A percentile compares a stretch with the other conserved stretches of the same genome.
Conservation (phyloP, 192 early-diverging fungal genomes). For the Umbelopsis sp. region DNA sequence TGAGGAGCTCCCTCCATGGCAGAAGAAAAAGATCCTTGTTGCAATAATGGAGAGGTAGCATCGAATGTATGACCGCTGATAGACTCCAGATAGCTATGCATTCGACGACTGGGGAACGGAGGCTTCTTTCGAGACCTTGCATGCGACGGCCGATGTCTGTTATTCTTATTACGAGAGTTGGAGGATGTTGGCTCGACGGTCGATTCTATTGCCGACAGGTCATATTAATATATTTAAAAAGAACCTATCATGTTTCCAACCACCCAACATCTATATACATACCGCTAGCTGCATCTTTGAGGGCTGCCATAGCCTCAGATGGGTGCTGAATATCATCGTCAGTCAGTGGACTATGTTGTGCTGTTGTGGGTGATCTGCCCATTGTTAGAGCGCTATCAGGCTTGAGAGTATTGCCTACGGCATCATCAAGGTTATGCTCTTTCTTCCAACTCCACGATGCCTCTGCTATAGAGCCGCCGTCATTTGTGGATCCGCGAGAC, state of each 20-base stretch:
- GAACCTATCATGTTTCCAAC: background rate
- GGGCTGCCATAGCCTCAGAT: constrained; percentile 40
- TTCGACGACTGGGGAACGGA: background rate
- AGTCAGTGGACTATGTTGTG: background rate
- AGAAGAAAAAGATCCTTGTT: background rate
- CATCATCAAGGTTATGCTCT: background rate
- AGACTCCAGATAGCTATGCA: constrained; percentile 5
- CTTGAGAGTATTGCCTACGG: background rate
- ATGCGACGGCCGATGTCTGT: background rate
- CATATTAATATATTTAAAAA: background rate
- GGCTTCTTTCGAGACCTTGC: background rate
- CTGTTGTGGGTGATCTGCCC: background rate
- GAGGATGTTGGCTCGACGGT: background rate
- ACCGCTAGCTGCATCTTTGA: constrained; percentile 40
- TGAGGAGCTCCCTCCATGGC: background rate
- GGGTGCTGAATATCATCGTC: constrained; percentile 25
- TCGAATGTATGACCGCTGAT: constrained; percentile 16
- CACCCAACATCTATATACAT: background rate
- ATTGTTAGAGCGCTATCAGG: background rate
- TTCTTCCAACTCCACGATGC: background rate
- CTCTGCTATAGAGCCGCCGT: background rate
- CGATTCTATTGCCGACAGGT: background rate
- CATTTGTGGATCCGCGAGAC: background rate
- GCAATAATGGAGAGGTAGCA: background rate
- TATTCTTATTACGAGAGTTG: background rate